Evolutionary conservation across 108 stramenopile genomes (phyloP).

Genomic region (Conticribra guillardii): DNA sequence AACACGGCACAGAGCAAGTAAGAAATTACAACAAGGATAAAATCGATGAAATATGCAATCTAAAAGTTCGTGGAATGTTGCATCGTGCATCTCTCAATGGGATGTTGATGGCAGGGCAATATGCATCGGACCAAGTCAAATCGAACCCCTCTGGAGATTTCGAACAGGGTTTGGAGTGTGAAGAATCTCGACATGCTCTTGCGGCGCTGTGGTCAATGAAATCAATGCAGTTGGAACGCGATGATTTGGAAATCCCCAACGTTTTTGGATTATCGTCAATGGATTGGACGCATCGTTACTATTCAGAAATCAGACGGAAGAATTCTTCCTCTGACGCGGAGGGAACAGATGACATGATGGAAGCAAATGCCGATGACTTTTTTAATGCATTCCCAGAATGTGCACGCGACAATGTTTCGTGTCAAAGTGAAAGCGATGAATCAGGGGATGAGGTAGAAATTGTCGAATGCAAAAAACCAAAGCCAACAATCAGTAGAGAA

Average conservation of each 20-base stretch:
- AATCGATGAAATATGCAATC: neutral
- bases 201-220: conserved; percentile 30
- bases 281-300: conserved; percentile 7
- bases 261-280: conserved; percentile 2
- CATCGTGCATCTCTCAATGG: conserved; percentile 35
- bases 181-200: conserved; percentile 16
- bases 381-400: conserved; percentile 80
- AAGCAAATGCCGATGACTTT: conserved; percentile 60
- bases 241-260: conserved; percentile 15
- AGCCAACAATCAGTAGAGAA: conserved; percentile 7
- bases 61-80: conserved; percentile 30
- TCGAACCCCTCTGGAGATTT: neutral
- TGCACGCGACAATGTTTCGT: conserved; percentile 14
- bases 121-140: conserved; percentile 17
- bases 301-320: neutral
- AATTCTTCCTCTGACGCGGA: neutral
- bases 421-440: conserved; percentile 1
- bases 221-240: conserved; percentile 21
- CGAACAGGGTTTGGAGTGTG: conserved; percentile 24
- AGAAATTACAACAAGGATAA: conserved; percentile 2
- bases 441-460: conserved; percentile 29
- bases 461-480: conserved; percentile 20
- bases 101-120: conserved; percentile 26
- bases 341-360: conserved; percentile 1
- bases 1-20: too few relatives aligned